Conservation (phyloP, 2,329 filamentous ascomycete genomes). For the Dactylellina drechsleri region DNA sequence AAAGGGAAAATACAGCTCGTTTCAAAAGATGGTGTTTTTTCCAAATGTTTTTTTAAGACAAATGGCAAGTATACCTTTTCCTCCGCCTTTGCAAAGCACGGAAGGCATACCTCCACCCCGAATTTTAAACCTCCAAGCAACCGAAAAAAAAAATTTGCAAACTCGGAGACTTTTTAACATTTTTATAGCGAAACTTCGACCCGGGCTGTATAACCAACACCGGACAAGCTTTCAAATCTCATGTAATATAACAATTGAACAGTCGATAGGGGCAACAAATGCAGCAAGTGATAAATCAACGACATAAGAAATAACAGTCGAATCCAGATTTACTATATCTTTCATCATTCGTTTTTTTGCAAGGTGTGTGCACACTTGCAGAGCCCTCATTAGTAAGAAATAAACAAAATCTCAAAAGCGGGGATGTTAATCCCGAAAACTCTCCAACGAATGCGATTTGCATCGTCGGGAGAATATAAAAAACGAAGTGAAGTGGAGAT, state of each 20-base stretch:
- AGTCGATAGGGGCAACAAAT: background rate
- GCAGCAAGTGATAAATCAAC: background rate
- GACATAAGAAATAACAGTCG: slow-evolving; percentile 24
- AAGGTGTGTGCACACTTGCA: background rate
- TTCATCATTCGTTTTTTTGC: background rate
- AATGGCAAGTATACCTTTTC: no score
- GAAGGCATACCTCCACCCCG: background rate
- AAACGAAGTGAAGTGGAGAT: slow-evolving; percentile 15
- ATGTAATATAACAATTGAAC: background rate
- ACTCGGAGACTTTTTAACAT: slow-evolving; percentile 2
- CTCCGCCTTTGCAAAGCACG: background rate
- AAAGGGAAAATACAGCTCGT: background rate
- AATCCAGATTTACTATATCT: background rate
- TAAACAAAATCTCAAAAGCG: background rate
- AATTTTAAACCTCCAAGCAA: background rate
- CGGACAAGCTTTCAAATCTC: slow-evolving; percentile 36
- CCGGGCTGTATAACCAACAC: slow-evolving; percentile 2
- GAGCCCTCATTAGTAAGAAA: slow-evolving; percentile 5
- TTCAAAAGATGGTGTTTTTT: slow-evolving; percentile 11
- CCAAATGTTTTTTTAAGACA: slow-evolving; percentile 3
- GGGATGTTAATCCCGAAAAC: no score
- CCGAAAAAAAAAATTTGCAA: background rate
- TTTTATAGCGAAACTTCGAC: slow-evolving; percentile 49
- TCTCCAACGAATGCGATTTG: no score
- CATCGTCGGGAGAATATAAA: no score